These are phyloP conservation scores for Stramenopiles sp. DNA, from an alignment of 352 stramenopile genomes.

Conservation along the genomic window DNA sequence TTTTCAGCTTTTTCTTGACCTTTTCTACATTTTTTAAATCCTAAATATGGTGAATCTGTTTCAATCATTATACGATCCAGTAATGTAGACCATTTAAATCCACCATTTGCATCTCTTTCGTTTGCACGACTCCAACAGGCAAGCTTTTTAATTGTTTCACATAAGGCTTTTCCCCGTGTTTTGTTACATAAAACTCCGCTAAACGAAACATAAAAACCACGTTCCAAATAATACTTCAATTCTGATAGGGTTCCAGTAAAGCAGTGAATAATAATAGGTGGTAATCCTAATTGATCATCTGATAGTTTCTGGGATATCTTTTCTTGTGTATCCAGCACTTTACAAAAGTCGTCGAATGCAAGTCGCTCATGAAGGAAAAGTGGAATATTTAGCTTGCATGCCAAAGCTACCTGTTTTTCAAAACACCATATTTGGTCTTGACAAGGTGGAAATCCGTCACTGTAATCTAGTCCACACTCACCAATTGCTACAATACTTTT, in stretches of 20 bases:
- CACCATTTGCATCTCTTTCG: no score
- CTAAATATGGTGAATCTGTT: conserved; percentile 4
- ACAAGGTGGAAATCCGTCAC: conserved; percentile 22
- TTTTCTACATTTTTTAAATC: no score
- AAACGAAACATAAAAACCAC: conserved; percentile 22
- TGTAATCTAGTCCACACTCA: conserved; percentile 26
- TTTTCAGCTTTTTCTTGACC: no score
- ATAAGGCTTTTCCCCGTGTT: conserved; percentile 14
- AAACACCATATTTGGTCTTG: conserved; percentile 22
- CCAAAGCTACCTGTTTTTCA: conserved; percentile 21
- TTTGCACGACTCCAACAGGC: no score
- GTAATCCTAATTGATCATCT: no score
- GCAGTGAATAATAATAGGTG: conserved; percentile 30
- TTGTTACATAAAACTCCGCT: conserved; percentile 23
- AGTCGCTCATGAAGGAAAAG: conserved; percentile 27
- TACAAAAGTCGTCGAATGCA: conserved; percentile 21
- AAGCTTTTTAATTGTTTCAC: conserved; percentile 1
- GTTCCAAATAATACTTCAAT: conserved; percentile 21
- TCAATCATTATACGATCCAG: conserved; percentile 6
- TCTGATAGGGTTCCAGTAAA: conserved; percentile 25
- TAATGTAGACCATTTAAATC: no score
- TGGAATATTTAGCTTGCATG: conserved; percentile 20
- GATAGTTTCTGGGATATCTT: no score
- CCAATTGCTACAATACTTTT: conserved; percentile 17
- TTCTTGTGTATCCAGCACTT: no score